Conservation (phyloP, 352 stramenopile species). For the Phytophthora fragariaefolia region DNA sequence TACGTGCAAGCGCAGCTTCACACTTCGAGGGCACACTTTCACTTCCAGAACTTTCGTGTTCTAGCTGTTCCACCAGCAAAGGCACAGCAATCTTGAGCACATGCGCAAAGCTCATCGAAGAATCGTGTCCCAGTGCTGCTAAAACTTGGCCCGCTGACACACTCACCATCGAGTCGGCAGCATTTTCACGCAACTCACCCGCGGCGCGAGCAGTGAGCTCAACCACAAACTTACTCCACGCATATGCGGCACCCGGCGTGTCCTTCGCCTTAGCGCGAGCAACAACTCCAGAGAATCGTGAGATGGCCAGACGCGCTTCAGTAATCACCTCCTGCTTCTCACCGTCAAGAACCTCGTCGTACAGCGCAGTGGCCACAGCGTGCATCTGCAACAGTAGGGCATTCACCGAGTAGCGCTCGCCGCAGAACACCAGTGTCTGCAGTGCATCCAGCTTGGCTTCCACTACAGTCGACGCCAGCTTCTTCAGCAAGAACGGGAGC, state of each 20-base stretch:
- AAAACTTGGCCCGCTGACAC: constrained; percentile 77
- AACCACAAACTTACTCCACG: constrained; percentile 89
- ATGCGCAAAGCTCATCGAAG: constrained; percentile 67
- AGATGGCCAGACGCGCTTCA: constrained; percentile 65
- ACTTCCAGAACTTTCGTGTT: constrained; percentile 32
- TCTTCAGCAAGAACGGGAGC: constrained; percentile 90
- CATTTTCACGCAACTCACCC: constrained; percentile 70
- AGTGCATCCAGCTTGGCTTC: constrained; percentile 86
- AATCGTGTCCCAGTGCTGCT: constrained; percentile 71
- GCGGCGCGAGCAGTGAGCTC: constrained; percentile 72
- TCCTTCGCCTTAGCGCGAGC: constrained; percentile 66
- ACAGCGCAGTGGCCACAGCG: constrained; percentile 67
- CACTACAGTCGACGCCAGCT: constrained; percentile 76
- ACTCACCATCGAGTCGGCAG: constrained; percentile 83
- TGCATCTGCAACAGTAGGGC: constrained; percentile 78
- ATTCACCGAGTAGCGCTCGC: constrained; percentile 81
- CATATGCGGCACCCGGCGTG: constrained; percentile 64
- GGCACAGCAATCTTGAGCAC: constrained; percentile 72
- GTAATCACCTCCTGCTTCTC: constrained; percentile 86
- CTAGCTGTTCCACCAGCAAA: constrained; percentile 71
- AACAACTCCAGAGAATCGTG: constrained; percentile 66
- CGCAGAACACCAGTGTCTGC: constrained; percentile 86
- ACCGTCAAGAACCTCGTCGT: constrained; percentile 85
- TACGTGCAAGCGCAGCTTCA: constrained; percentile 69
- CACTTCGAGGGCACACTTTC: constrained; percentile 59